Evolutionary conservation across 371 early-diverging fungal species (phyloP), one percentile per base, ranked within the genome.

Genomic region (Rhizopus microsporus): DNA sequence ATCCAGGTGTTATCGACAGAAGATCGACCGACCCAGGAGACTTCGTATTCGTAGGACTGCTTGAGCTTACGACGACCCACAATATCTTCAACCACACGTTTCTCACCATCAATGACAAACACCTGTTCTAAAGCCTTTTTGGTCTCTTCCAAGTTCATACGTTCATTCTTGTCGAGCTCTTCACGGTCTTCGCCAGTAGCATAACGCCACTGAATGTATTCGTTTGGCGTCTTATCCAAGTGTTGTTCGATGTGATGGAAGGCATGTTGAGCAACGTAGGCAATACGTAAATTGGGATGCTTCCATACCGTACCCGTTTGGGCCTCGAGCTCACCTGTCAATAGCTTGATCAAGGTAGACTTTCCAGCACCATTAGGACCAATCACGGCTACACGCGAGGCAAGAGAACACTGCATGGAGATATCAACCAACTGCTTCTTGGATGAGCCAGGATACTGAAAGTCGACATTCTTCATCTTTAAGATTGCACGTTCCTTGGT

Each of bases 181-280:
- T 93, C 93, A 53, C 88, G 83, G 63, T 93, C 93, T 53, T 90
- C 88, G 56, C 93, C 92, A 42, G 79, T 79, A 54, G 82, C 82
- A 65, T 89, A 93, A 59, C 93, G 88, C 93, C 93, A 93, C 62
- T 89, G 91, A 50, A 93, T 87, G 70, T 93, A 93, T 51, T 87
- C 84, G 74, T 90, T 90, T 16, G 93, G 90, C 1, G 93, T 90
- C 58, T 72, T 77, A 56, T 90, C 90, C 69, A 89, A 68, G 60
- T 93, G 93, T 69, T 87, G 85, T 56, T 91, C 90, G 67, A 93
- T 74, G 63, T 93, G 91, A 67, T 91, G 89, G 86, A 93, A 91
- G 52, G 91, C 90, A 57, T 94, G 92, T 75, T 95, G 94, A 31
- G 94, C 91, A 54, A 94, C 92, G 66, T 93, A 94, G 31, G 88